A percentile compares a stretch with the other conserved stretches of the same genome.
Conservation (phyloP, 495 filamentous ascomycete species). For the Podospora anserina region DNA sequence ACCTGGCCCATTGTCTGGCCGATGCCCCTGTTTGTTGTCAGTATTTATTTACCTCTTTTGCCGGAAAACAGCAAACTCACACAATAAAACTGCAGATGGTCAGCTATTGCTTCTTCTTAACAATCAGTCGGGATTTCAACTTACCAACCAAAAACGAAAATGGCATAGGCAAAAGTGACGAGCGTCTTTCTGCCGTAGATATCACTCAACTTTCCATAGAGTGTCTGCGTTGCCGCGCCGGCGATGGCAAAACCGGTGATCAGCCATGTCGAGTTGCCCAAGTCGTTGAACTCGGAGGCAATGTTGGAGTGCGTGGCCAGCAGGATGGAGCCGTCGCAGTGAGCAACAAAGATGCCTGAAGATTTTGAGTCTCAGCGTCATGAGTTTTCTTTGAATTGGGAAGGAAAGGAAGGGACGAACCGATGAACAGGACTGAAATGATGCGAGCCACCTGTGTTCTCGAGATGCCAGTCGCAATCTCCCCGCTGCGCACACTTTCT, state of each 20-base stretch:
- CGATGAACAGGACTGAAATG: conserved; percentile 32
- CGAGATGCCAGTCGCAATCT: not conserved
- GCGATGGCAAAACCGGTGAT: conserved; percentile 62
- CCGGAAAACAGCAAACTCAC: conserved; percentile 24
- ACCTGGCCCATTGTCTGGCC: conserved; percentile 52
- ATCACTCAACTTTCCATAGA: conserved; percentile 49
- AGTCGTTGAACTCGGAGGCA: conserved; percentile 62
- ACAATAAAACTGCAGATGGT: conserved; percentile 27
- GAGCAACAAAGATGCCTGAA: conserved; percentile 62
- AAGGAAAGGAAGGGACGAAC: conserved; percentile 11
- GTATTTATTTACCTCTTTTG: conserved; percentile 3
- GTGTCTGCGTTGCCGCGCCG: conserved; percentile 56
- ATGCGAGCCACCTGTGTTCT: conserved; percentile 20
- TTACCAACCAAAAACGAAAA: conserved; percentile 47
- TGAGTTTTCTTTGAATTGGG: not conserved
- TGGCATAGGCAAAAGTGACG: conserved; percentile 39
- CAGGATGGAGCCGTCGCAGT: conserved; percentile 60
- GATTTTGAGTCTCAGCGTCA: not conserved
- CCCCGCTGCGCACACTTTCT: conserved; percentile 13
- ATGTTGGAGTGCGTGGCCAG: conserved; percentile 61
- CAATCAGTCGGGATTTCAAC: conserved; percentile 10
- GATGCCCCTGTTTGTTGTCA: conserved; percentile 42
- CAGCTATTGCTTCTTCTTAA: not conserved
- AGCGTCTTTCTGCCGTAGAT: conserved; percentile 48
- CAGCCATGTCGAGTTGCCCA: conserved; percentile 63